Evolutionary conservation across 2,329 filamentous ascomycete species (phyloP), one percentile per base, ranked within the genome.

Genomic region (Trichoderma sp.): DNA sequence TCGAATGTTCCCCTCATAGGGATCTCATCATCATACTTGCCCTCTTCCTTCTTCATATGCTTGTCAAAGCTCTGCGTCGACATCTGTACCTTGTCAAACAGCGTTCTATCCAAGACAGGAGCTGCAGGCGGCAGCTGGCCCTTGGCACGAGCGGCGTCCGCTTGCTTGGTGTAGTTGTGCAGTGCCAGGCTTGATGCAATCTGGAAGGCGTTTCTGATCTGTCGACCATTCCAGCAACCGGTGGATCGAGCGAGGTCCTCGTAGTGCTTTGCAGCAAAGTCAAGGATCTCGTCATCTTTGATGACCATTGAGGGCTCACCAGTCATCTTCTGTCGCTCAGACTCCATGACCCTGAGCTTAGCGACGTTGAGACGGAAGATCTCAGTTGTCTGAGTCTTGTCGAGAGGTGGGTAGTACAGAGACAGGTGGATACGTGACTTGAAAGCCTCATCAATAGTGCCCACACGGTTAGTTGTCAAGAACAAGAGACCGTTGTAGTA

Each of bases 401-500:
- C 76, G 0, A 82, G 75, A 0, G 78, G 80, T 8, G 79, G 79
- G 68, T 83, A 84, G 75, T 81, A 82, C 1, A 84, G 74, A 1
- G 76, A 79, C 21, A 83, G 71, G 66, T 84, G 82, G 49, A 85
- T 82, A 18, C 83, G 79, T 1, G 83, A 84, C 74, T 80, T 80
- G 75, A 85, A 84, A 0, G 84, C 84, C 67, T 83, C 82, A 61
- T 86, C 84, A 4, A 86, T 79, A 1, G 77, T 76, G 18, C 83
- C 82, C 6, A 84, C 80, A 3, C 83, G 79, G 75, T 86, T 86
- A 10, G 83, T 86, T 0, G 84, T 86, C 4, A 86, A 76, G 74
- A 83, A 84, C 7, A 85, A 72, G 5, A 84, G 77, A 24, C 83
- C 83, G 2, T 76, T 76, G 71, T 83, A 84, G 74, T 84, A 84